Percentiles rank a stretch among this genome's conserved stretches.
Conservation (phyloP, 192 early-diverging fungal species). For the Linnemannia exigua region DNA sequence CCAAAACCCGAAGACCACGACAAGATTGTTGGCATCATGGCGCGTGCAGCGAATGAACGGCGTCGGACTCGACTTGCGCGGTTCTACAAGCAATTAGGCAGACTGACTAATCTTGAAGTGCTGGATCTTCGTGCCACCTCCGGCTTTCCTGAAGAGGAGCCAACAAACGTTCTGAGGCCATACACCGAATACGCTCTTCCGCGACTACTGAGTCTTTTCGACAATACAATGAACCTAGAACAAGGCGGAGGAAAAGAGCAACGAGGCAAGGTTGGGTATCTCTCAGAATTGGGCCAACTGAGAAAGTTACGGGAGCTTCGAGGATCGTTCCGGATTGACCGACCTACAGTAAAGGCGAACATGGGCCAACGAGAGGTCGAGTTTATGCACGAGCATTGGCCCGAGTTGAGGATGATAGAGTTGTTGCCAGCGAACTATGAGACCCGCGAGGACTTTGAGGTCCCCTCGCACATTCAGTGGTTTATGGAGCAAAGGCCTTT, state of each 20-base stretch:
- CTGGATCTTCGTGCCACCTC: background rate
- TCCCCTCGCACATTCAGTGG: background rate
- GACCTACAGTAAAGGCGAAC: background rate
- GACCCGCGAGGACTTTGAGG: background rate
- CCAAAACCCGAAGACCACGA: background rate
- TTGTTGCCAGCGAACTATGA: background rate
- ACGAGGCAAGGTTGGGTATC: background rate
- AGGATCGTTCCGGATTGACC: background rate
- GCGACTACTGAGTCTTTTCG: background rate
- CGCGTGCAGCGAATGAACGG: background rate
- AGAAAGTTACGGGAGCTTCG: background rate
- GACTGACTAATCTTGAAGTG: background rate
- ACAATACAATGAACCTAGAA: background rate
- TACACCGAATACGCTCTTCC: background rate
- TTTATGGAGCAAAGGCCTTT: background rate
- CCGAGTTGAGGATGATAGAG: background rate
- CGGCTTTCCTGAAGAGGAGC: background rate
- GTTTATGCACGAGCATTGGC: slow-evolving; percentile 8
- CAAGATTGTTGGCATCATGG: background rate
- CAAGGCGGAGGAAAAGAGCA: background rate
- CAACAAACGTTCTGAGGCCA: background rate
- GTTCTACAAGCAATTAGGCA: background rate
- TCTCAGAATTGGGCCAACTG: background rate
- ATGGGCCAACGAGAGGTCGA: slow-evolving; percentile 1
- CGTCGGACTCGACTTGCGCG: background rate